A percentile compares a stretch with the other conserved stretches of the same genome.
These are phyloP conservation scores for Acanthamoeba culbertsoni DNA, from an alignment of 208 protist genomes.

Conservation along the genomic window DNA sequence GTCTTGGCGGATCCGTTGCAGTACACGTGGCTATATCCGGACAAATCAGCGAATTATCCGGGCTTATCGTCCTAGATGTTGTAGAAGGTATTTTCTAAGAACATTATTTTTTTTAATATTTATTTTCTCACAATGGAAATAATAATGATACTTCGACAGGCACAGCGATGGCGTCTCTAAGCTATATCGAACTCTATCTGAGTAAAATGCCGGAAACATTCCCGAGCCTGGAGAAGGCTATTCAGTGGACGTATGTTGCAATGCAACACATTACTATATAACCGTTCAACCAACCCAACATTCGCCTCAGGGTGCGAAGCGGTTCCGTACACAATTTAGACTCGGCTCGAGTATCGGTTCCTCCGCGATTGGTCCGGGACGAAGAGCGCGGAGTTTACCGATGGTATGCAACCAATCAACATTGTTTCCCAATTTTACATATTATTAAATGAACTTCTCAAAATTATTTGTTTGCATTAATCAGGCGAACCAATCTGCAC, in stretches of 20 bases:
- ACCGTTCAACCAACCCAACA: neutral
- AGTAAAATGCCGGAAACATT: constrained; percentile 63
- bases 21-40: neutral
- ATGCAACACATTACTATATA: neutral
- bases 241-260: constrained; percentile 68
- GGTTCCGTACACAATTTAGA: constrained; percentile 61
- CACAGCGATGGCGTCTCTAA: constrained; percentile 51
- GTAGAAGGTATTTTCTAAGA: constrained; percentile 71
- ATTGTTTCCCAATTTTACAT: neutral
- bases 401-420: neutral
- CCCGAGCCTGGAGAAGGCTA: constrained; percentile 59
- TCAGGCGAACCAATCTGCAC: constrained; percentile 65
- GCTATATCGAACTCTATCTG: constrained; percentile 62
- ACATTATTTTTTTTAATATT: neutral
- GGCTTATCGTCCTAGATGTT: constrained; percentile 74
- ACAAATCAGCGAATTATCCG: neutral
- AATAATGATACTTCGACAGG: neutral
- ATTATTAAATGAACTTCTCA: no score
- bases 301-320: neutral
- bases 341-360: constrained; percentile 69
- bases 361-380: constrained; percentile 45
- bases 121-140: neutral
- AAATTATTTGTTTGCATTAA: no score
- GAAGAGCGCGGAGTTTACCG: neutral
- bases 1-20: constrained; percentile 71